Conservation (phyloP, 2,329 filamentous ascomycete species). For the Colletotrichum kahawae region DNA sequence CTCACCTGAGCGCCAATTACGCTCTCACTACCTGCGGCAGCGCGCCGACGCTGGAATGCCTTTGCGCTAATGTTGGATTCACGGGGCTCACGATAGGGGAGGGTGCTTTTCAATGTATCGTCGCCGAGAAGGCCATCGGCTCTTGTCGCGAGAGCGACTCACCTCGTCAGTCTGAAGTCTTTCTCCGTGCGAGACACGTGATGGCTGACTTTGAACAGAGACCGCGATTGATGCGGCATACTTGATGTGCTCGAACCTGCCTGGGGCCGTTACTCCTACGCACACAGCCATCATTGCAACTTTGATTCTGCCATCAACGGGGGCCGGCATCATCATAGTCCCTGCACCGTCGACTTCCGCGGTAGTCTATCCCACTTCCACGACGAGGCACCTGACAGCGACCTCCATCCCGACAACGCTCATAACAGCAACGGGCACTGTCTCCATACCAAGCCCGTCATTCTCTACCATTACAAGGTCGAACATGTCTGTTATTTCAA, state of each 20-base stretch:
- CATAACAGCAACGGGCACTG: conserved; percentile 2
- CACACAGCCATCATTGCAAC: conserved; percentile 65
- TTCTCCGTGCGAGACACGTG: background rate
- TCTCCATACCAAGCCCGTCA: conserved; percentile 1
- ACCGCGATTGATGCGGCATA: conserved; percentile 54
- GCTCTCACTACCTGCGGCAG: conserved; percentile 51
- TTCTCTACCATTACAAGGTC: conserved; percentile 20
- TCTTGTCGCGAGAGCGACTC: conserved; percentile 55
- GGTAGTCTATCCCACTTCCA: conserved; percentile 13
- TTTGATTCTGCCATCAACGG: conserved; percentile 45
- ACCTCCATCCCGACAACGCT: conserved; percentile 15
- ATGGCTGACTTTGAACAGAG: conserved; percentile 31
- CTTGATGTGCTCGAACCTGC: conserved; percentile 60
- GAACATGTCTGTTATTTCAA: conserved; percentile 11
- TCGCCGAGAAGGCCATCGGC: conserved; percentile 54
- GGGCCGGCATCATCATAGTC: conserved; percentile 37
- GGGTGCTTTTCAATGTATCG: conserved; percentile 70
- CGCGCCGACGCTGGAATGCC: conserved; percentile 61
- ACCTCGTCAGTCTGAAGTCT: conserved; percentile 35
- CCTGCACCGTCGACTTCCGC: conserved; percentile 16
- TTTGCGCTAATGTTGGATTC: conserved; percentile 65
- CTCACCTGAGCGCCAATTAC: conserved; percentile 68
- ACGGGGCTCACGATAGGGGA: conserved; percentile 75
- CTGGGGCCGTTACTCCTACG: conserved; percentile 59
- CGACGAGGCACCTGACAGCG: background rate